These are phyloP conservation scores for Fusarium temperatum DNA, from an alignment of 2,329 filamentous ascomycete species.

Conservation along the genomic window DNA sequence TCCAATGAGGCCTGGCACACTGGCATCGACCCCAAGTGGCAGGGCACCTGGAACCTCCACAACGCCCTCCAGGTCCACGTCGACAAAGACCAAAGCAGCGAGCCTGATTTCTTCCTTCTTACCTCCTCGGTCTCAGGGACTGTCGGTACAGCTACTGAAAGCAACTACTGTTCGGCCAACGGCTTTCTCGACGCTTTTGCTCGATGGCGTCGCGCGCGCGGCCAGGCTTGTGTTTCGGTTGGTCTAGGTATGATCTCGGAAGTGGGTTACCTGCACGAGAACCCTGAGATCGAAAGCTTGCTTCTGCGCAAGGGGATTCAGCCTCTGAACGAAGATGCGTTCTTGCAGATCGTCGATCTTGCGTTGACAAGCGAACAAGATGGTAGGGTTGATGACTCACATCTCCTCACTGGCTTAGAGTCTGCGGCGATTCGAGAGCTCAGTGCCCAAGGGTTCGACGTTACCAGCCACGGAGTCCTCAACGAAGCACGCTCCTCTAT, in stretches of 20 bases:
- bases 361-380: neutral
- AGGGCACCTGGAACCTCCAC: neutral
- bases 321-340: neutral
- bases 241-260: neutral
- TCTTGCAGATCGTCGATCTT: neutral
- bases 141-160: neutral
- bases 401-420: neutral
- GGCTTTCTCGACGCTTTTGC: neutral
- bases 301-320: neutral
- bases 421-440: neutral
- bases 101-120: neutral
- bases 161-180: neutral
- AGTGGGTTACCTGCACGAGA: neutral
- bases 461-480: neutral
- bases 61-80: accelerated
- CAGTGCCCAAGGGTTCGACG: neutral
- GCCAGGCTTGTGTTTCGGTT: neutral
- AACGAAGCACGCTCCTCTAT: neutral
- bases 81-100: neutral
- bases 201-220: neutral
- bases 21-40: neutral
- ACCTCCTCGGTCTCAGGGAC: neutral
- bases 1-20: neutral
- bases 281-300: neutral
- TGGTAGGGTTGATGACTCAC: neutral